A percentile compares a stretch with the other conserved stretches of the same genome.
Evolutionary conservation across 371 early-diverging fungal species (phyloP).

Genomic region (Rhizomucor pusillus): DNA sequence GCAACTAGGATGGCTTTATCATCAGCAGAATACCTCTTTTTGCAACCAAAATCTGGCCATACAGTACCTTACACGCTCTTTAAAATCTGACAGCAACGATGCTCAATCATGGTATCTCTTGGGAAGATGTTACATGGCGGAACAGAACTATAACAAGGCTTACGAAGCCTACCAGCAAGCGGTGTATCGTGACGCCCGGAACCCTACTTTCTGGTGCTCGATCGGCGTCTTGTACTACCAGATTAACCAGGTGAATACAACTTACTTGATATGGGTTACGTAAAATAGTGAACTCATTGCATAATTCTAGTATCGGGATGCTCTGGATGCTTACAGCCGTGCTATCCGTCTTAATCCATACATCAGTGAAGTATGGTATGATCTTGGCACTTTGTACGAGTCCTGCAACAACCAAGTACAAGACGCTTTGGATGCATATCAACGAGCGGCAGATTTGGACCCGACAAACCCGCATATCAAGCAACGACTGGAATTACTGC

Average conservation of each 20-base stretch:
- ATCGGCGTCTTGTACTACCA: conserved; percentile 98
- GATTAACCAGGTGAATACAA: conserved; percentile 68
- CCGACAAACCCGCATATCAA: conserved; percentile 80
- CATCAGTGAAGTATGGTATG: conserved; percentile 96
- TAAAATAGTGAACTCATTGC: background rate
- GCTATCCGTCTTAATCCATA: conserved; percentile 94
- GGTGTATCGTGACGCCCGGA: conserved; percentile 90
- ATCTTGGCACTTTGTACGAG: conserved; percentile 96
- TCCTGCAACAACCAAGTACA: conserved; percentile 95
- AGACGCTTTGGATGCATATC: conserved; percentile 97
- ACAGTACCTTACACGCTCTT: conserved; percentile 75
- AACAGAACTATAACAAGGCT: conserved; percentile 92
- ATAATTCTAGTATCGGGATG: conserved; percentile 83
- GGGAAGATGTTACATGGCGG: conserved; percentile 96
- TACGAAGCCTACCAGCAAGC: conserved; percentile 98
- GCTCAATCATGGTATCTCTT: conserved; percentile 95
- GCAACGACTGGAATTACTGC: conserved; percentile 70
- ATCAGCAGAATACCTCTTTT: conserved; percentile 79
- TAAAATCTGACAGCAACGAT: conserved; percentile 87
- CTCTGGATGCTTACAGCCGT: conserved; percentile 95
- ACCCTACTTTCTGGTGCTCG: conserved; percentile 98
- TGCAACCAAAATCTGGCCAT: conserved; percentile 85
- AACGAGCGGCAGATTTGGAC: conserved; percentile 62
- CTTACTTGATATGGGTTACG: background rate
- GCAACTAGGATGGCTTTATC: conserved; percentile 96